A percentile compares a stretch with the other conserved stretches of the same genome.
Evolutionary conservation across 2,329 filamentous ascomycete genomes (phyloP).

Genomic region (Hypomyces rosellus): DNA sequence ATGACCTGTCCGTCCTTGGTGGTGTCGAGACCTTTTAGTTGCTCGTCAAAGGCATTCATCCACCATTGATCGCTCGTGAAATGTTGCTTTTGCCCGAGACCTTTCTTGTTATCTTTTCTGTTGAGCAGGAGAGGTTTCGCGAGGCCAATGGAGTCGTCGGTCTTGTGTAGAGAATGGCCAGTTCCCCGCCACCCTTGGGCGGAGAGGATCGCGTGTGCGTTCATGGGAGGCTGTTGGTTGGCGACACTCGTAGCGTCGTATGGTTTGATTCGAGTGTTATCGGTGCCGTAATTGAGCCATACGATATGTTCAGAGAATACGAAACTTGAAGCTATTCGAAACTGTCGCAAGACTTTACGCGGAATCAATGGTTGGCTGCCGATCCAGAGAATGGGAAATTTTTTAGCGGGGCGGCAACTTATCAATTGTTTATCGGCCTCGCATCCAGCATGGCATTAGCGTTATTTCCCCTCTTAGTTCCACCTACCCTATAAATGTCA

Average conservation of each 20-base stretch:
- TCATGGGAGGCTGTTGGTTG: conserved; percentile 49
- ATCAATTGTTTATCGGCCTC: conserved; percentile 19
- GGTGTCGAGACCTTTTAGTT: conserved; percentile 71
- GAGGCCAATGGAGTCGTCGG: conserved; percentile 66
- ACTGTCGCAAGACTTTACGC: neutral
- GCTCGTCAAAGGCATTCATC: conserved; percentile 89
- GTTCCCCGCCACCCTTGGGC: conserved; percentile 86
- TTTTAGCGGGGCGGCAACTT: conserved; percentile 24
- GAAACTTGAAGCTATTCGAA: neutral
- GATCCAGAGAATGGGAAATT: conserved; percentile 13
- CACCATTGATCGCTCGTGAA: conserved; percentile 84
- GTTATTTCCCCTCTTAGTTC: neutral
- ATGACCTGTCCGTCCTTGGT: conserved; percentile 49
- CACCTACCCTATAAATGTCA: neutral
- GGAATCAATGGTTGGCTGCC: neutral
- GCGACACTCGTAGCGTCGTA: neutral
- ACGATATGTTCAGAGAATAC: neutral
- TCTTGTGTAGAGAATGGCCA: conserved; percentile 80
- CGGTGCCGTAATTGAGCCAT: neutral
- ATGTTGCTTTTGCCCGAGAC: conserved; percentile 70
- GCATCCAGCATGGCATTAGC: neutral
- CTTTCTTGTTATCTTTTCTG: conserved; percentile 73
- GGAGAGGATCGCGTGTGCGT: conserved; percentile 75
- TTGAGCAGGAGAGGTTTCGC: conserved; percentile 76
- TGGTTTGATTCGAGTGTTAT: neutral